These are phyloP conservation scores for Quercus tomentella DNA, from an alignment of 331 rosid genomes.

Conservation along the genomic window DNA sequence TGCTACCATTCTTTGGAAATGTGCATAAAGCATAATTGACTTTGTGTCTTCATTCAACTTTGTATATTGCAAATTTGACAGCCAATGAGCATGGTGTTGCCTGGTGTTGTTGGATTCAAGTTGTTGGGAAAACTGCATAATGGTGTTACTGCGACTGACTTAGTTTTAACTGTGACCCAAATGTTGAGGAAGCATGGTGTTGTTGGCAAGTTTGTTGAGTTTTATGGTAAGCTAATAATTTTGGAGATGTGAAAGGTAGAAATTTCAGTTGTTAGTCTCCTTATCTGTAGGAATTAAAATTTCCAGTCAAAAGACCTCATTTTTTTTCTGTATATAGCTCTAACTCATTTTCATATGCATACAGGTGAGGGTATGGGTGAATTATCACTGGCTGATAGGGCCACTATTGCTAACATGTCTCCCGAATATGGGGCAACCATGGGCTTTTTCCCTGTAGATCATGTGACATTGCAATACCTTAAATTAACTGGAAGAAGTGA, in stretches of 20 bases:
- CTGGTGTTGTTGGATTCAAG: constrained; percentile 28
- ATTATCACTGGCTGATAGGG: constrained; percentile 3
- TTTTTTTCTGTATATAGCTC: neutral
- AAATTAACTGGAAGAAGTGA: constrained; percentile 1
- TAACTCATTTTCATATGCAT: neutral
- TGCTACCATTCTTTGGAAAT: neutral
- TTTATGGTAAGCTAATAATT: neutral
- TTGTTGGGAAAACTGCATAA: constrained; percentile 11
- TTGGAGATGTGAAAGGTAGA: neutral
- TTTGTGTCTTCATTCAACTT: neutral
- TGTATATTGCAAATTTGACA: neutral
- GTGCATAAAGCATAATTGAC: neutral
- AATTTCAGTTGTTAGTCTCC: neutral
- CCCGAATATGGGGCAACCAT: constrained; percentile 10
- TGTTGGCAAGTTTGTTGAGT: constrained; percentile 19
- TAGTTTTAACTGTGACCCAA: constrained; percentile 23
- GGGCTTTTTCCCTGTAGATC: constrained; percentile 9
- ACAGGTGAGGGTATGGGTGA: constrained; percentile 3
- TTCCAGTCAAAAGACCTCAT: neutral
- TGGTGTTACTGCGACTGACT: constrained; percentile 25
- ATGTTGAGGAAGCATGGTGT: constrained; percentile 25
- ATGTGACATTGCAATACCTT: constrained; percentile 4
- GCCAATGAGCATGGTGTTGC: constrained; percentile 29
- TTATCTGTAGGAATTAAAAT: neutral
- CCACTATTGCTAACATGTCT: constrained; percentile 12